phyloP scores from a whole-genome alignment of 768 basidiomycete genomes.

The Termitomyces bulborhizus region DNA sequence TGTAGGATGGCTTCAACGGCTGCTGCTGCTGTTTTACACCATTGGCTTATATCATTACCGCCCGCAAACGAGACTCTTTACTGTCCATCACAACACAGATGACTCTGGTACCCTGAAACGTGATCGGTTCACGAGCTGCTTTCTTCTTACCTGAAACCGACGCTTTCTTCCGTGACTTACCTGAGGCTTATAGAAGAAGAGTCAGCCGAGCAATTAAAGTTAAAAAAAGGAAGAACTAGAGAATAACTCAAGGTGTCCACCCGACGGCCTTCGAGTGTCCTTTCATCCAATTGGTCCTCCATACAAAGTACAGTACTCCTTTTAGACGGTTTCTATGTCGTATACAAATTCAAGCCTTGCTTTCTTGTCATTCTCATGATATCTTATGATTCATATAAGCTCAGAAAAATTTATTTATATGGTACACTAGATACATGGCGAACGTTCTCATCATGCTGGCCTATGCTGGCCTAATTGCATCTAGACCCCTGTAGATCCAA shows the following conservation, averaged over 20 bases:
- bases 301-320: slow-evolving; percentile 47
- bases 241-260: slow-evolving; percentile 24
- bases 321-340: slow-evolving; percentile 52
- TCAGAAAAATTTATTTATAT: neutral
- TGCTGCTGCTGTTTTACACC: slow-evolving; percentile 4
- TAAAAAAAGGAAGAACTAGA: slow-evolving; percentile 54
- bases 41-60: slow-evolving; percentile 6
- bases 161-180: slow-evolving; percentile 57
- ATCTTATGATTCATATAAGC: neutral
- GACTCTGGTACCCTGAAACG: slow-evolving; percentile 56
- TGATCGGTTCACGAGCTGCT: slow-evolving; percentile 79
- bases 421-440: neutral
- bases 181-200: slow-evolving; percentile 58
- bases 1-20: slow-evolving; percentile 15
- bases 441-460: neutral
- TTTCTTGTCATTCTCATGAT: no score
- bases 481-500: slow-evolving; percentile 88
- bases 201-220: slow-evolving; percentile 42
- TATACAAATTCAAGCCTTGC: slow-evolving; percentile 31
- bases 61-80: slow-evolving; percentile 2
- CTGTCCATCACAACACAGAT: slow-evolving; percentile 33
- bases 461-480: no score
- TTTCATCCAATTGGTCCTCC: slow-evolving; percentile 22
- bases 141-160: slow-evolving; percentile 34
- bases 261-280: slow-evolving; percentile 24